Percentiles rank a stretch among this genome's conserved stretches.
Evolutionary conservation across 1,139 yeast species (phyloP).

Genomic region (Candida tetrigidarum): DNA sequence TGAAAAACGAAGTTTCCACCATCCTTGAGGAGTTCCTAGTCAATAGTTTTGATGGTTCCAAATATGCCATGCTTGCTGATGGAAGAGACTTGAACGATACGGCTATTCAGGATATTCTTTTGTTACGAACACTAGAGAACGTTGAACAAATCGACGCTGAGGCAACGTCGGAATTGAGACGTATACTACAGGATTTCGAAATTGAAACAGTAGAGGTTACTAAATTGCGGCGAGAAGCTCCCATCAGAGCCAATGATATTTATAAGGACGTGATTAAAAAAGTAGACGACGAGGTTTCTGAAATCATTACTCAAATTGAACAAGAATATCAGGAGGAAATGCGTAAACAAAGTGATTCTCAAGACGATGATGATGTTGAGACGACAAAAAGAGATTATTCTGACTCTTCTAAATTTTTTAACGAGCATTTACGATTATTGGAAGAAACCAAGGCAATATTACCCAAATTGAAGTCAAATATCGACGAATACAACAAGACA

Average conservation of each 20-base stretch:
- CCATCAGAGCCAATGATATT: conserved; percentile 33
- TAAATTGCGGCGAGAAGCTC: conserved; percentile 55
- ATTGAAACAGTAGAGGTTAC: conserved; percentile 58
- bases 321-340: conserved; percentile 19
- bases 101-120: conserved; percentile 29
- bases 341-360: no score
- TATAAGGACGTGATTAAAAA: conserved; percentile 32
- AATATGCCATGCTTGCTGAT: conserved; percentile 54
- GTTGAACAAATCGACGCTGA: conserved; percentile 68
- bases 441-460: conserved; percentile 31
- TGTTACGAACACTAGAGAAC: conserved; percentile 39
- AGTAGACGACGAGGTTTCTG: conserved; percentile 39
- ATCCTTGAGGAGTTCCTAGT: conserved; percentile 48
- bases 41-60: conserved; percentile 56
- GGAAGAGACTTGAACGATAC: conserved; percentile 30
- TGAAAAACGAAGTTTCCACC: conserved; percentile 46
- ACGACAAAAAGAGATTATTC: no score
- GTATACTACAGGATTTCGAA: conserved; percentile 58
- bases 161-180: conserved; percentile 56
- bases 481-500: conserved; percentile 35
- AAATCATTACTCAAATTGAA: conserved; percentile 11
- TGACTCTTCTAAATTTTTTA: conserved; percentile 32
- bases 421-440: conserved; percentile 27
- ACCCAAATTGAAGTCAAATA: conserved; percentile 37
- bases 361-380: conserved; percentile 17